These are phyloP conservation scores for Penicillium goetzii DNA, from an alignment of 495 filamentous ascomycete genomes.

Conservation along the genomic window DNA sequence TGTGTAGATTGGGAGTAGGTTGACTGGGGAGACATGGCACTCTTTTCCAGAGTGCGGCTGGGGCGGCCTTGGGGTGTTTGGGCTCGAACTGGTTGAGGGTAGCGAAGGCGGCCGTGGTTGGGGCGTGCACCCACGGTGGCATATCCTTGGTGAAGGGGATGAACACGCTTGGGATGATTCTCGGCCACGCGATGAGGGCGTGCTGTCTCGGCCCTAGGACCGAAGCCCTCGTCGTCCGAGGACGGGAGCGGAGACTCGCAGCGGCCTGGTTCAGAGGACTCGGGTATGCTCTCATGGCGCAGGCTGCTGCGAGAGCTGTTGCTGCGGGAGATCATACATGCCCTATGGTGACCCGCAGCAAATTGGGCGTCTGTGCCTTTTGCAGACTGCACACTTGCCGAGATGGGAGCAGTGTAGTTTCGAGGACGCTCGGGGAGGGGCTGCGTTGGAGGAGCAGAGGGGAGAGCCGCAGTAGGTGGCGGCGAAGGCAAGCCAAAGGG, in stretches of 20 bases:
- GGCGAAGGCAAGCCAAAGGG: constrained; percentile 39
- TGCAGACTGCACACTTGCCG: background rate
- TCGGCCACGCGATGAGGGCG: constrained; percentile 19
- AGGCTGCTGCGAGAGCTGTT: constrained; percentile 37
- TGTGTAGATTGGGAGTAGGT: constrained; percentile 30
- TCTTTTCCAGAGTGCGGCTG: constrained; percentile 31
- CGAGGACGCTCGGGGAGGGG: constrained; percentile 17
- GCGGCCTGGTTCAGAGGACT: constrained; percentile 27
- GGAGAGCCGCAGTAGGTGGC: constrained; percentile 36
- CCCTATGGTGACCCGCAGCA: constrained; percentile 20
- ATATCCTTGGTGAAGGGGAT: constrained; percentile 22
- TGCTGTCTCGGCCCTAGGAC: constrained; percentile 12
- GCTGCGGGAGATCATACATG: constrained; percentile 31
- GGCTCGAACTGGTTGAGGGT: constrained; percentile 17
- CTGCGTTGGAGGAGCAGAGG: constrained; percentile 30
- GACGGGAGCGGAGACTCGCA: constrained; percentile 45
- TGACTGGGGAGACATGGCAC: constrained; percentile 30
- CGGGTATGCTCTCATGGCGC: constrained; percentile 29
- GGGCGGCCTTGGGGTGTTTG: constrained; percentile 35
- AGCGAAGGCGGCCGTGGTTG: constrained; percentile 17
- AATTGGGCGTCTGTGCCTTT: constrained; percentile 17
- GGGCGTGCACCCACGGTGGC: constrained; percentile 19
- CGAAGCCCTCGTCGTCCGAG: constrained; percentile 48
- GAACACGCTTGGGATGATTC: constrained; percentile 9
- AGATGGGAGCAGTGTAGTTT: constrained; percentile 26